Evolutionary conservation across 192 early-diverging fungal species (phyloP), one percentile per base, ranked within the genome.

Genomic region (Coemansia sp.): DNA sequence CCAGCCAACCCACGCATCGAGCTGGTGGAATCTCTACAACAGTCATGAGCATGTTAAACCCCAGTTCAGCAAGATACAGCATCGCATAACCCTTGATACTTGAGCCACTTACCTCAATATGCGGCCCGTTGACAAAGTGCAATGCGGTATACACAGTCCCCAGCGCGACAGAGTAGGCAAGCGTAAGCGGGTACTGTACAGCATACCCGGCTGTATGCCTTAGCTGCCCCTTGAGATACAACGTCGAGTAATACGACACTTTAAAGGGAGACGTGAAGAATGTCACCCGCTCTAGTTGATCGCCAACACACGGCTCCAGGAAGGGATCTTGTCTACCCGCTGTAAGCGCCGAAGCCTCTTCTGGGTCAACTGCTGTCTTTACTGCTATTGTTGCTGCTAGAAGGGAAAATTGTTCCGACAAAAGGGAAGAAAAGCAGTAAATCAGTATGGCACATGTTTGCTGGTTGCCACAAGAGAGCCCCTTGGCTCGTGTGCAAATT

Each of bases 1-100:
- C 94, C 94, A 98, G 18, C 85, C 62, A 13, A 92, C 33, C 64
- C 86, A 74, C 8, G 85, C 79, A 71, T 92, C 88, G 18, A 90
- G 37, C 10, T 48, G 31, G 24, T 38, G 61, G 55, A 83, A 74
- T 4, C 34, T 35, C 63, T 68, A 68, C 50, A 57, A 2, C 2
- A 16, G 7, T 46, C 11, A 50, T 3, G 31, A 35, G 0, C 1
- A n/a, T 40, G 6, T 60, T 60, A 60, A 11, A 21, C 38, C 13
- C 58, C 8, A 24, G 11, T 20, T 38, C 23, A n/a, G 9, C 58
- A 55, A 2, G 13, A 55, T n/a, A n/a, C 28, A 10, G 51, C 7
- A 11, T 5, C 10, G 26, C 51, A 31, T 31, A 0, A 4, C 31
- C 24, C 5, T 55, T 55, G 14, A 6, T 6, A 16, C 21, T 33